Conservation (phyloP, 768 basidiomycete species). For the Leccinum variicolor region DNA sequence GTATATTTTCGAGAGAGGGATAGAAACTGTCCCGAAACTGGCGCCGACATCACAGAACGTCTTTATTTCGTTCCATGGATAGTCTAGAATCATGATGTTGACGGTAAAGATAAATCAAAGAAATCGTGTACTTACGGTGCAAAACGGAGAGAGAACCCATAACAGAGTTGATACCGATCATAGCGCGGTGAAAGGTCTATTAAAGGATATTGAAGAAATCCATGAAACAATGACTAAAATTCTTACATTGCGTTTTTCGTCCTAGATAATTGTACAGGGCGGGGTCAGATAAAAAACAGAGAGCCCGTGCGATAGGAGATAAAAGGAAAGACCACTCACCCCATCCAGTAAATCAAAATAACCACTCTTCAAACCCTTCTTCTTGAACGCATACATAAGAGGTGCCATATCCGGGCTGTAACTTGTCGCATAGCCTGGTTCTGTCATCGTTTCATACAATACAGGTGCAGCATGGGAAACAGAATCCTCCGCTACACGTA, state of each 20-base stretch:
- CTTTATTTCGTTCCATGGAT: slow-evolving; percentile 23
- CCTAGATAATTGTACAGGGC: slow-evolving; percentile 1
- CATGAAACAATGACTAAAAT: not conserved
- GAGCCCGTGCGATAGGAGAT: not conserved
- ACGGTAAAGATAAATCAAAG: not conserved
- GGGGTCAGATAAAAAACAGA: not conserved
- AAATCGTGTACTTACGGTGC: slow-evolving; percentile 10
- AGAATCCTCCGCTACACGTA: slow-evolving; percentile 5
- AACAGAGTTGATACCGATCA: slow-evolving; percentile 17
- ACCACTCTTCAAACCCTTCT: slow-evolving; percentile 11
- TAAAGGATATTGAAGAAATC: not conserved
- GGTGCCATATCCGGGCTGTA: slow-evolving; percentile 21
- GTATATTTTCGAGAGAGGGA: slow-evolving; percentile 22
- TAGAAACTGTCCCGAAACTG: slow-evolving; percentile 27
- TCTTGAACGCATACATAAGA: slow-evolving; percentile 17
- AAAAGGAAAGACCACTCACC: slow-evolving; percentile 10
- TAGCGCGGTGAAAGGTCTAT: slow-evolving; percentile 23
- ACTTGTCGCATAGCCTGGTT: slow-evolving; percentile 23
- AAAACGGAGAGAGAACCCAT: slow-evolving; percentile 24
- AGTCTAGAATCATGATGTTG: slow-evolving; percentile 9
- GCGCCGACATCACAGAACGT: slow-evolving; percentile 30
- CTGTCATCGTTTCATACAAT: slow-evolving; percentile 25
- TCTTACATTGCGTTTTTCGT: slow-evolving; percentile 13
- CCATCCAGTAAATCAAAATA: slow-evolving; percentile 24
- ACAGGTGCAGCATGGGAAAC: slow-evolving; percentile 12